Evolutionary conservation across 768 basidiomycete species (phyloP).

Genomic region (Pleurotus sapidus): DNA sequence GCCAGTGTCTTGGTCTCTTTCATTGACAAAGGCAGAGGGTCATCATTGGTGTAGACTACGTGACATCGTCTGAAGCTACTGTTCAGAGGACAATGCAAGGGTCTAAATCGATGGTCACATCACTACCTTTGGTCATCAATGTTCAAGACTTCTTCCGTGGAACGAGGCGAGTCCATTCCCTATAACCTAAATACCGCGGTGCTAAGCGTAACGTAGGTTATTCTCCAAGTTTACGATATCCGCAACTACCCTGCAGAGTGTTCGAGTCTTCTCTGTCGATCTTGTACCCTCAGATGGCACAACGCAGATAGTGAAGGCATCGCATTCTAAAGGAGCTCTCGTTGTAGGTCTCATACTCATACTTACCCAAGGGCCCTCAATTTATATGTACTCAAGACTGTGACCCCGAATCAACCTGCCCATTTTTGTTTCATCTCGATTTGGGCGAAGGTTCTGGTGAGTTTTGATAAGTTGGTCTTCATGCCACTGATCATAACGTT

Average conservation of each 20-base stretch:
- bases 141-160: slow-evolving; percentile 97
- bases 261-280: slow-evolving; percentile 67
- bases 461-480: slow-evolving; percentile 13
- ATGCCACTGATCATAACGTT: slow-evolving; percentile 4
- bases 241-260: slow-evolving; percentile 70
- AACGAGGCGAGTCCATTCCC: slow-evolving; percentile 50
- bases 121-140: slow-evolving; percentile 86
- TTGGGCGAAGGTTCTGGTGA: slow-evolving; percentile 60
- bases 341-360: slow-evolving; percentile 34
- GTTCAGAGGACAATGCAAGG: slow-evolving; percentile 52
- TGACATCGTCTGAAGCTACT: slow-evolving; percentile 49
- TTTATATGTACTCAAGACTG: slow-evolving; percentile 44
- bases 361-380: not conserved
- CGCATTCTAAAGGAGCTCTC: slow-evolving; percentile 41
- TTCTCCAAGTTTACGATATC: slow-evolving; percentile 92
- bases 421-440: slow-evolving; percentile 82
- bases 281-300: slow-evolving; percentile 45
- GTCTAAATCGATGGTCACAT: slow-evolving; percentile 56
- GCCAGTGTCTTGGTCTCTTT: not conserved
- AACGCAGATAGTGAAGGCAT: slow-evolving; percentile 50
- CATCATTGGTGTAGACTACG: slow-evolving; percentile 64
- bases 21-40: slow-evolving; percentile 52
- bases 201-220: slow-evolving; percentile 43
- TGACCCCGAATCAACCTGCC: slow-evolving; percentile 72
- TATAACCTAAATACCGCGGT: too few species aligned